Evolutionary conservation across 176 grass and related monocot species (phyloP), one percentile per base, ranked within the genome.

Genomic region (Echinochloa phyllopogon): DNA sequence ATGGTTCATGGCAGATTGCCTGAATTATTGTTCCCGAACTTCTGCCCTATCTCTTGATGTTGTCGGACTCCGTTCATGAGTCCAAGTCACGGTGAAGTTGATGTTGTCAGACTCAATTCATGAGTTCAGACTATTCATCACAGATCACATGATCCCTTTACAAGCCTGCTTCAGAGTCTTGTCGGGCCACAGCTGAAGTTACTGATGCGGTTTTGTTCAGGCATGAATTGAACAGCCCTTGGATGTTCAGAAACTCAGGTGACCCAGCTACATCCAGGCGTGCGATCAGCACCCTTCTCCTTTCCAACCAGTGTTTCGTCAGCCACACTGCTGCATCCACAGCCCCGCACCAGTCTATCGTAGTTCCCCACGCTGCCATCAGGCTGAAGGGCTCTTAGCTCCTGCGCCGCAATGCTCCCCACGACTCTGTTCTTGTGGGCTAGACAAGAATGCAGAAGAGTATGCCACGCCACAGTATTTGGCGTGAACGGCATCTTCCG

Each of bases 401-500:
- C 78, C 76, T 29, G 47, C 3, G 64, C 82, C 1, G 73, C 87
- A 3, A 87, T 55, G 88, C 74, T 86, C n/a, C 82, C 87, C 7
- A 83, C 4, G 4, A 23, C 8, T 8, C 50, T 24, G 47, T 85
- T 66, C 45, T 84, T 82, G 52, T 81, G 89, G 15, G 77, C 83
- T 56, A 91, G 51, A 49, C 89, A 92, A 44, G 87, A 81, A 66
- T 90, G 90, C 74, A 94, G 29, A 72, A 94, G 87, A 29, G 87
- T 83, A n/a, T 55, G 44, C 93, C 89, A 94, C 10, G 87, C 85
- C 27, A 83, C 13, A 1, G 64, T 76, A 18, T 83, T 83, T 37
- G 85, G 55, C 0, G 61, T 4, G 75, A 92, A 83, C 1, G 69
- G 74, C 87, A 80, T 90, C 23, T 47, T 82, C 63, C 17, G 39